These are phyloP conservation scores for Pneumocystis sp. DNA, from an alignment of 1,139 yeast species.

Conservation along the genomic window DNA sequence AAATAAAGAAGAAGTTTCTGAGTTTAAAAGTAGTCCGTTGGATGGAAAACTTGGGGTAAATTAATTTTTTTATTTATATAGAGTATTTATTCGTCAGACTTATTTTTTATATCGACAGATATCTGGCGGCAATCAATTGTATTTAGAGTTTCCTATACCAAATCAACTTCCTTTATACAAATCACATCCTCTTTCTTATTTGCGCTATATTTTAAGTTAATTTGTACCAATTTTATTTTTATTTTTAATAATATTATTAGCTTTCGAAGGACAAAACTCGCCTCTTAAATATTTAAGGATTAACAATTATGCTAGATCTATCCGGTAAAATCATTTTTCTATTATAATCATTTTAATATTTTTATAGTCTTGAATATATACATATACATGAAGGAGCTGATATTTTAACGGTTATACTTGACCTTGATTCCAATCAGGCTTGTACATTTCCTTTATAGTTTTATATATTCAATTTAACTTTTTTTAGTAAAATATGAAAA, in stretches of 20 bases:
- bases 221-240: neutral
- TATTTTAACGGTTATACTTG: neutral
- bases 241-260: neutral
- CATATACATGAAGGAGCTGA: neutral
- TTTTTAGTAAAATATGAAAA: neutral
- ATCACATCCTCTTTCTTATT: constrained; percentile 18
- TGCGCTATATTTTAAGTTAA: neutral
- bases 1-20: constrained; percentile 31
- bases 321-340: neutral
- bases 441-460: neutral
- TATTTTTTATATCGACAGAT: constrained; percentile 60
- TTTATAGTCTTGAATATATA: neutral
- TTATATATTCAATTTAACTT: neutral
- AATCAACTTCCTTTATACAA: constrained; percentile 85
- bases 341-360: neutral
- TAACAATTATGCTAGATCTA: neutral
- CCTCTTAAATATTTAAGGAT: neutral
- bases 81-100: constrained; percentile 60
- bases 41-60: constrained; percentile 35
- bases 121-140: constrained; percentile 44
- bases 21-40: constrained; percentile 32
- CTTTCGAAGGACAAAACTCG: neutral
- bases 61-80: constrained; percentile 44
- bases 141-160: constrained; percentile 56
- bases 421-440: neutral